Evolutionary conservation across 352 stramenopile species (phyloP).

Genomic region (Elongisporangium anandrum): DNA sequence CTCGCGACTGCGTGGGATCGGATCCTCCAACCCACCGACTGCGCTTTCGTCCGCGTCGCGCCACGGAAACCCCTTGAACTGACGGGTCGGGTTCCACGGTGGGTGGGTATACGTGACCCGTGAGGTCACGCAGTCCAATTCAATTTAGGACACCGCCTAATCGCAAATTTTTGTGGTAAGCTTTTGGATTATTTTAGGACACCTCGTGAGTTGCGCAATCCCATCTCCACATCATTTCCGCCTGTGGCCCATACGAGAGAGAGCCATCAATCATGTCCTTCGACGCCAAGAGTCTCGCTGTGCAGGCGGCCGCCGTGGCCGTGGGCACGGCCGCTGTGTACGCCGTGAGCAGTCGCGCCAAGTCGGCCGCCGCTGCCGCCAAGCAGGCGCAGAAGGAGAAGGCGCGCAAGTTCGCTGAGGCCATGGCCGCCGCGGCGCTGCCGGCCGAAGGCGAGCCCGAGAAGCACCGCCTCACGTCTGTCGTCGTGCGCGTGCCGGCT

Average conservation of each 20-base stretch:
- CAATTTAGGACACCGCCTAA: neutral
- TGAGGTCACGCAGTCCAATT: too few relatives aligned
- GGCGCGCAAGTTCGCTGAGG: constrained; percentile 13
- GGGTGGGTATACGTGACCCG: too few relatives aligned
- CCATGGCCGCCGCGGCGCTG: constrained; percentile 13
- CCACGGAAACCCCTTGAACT: neutral
- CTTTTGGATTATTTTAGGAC: neutral
- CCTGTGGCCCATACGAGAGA: neutral
- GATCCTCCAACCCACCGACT: neutral
- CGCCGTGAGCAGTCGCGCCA: constrained; percentile 53
- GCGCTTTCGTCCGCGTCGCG: neutral
- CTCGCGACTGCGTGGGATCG: neutral
- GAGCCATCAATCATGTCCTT: constrained; percentile 10
- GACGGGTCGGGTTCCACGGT: constrained; percentile 2
- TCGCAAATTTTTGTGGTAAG: too few relatives aligned
- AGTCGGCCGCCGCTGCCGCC: constrained; percentile 6
- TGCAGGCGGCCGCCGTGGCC: constrained; percentile 52
- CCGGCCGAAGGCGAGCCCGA: constrained; percentile 24
- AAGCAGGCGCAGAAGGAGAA: constrained; percentile 16
- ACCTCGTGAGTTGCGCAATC: neutral
- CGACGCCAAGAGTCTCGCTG: constrained; percentile 23
- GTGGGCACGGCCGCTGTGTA: constrained; percentile 55
- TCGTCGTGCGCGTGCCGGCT: constrained; percentile 97
- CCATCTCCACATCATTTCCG: neutral
- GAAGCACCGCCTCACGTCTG: constrained; percentile 65